A percentile compares a stretch with the other conserved stretches of the same genome.
These are phyloP conservation scores for Hydnomerulius pinastri DNA, from an alignment of 768 basidiomycete species.

Conservation along the genomic window DNA sequence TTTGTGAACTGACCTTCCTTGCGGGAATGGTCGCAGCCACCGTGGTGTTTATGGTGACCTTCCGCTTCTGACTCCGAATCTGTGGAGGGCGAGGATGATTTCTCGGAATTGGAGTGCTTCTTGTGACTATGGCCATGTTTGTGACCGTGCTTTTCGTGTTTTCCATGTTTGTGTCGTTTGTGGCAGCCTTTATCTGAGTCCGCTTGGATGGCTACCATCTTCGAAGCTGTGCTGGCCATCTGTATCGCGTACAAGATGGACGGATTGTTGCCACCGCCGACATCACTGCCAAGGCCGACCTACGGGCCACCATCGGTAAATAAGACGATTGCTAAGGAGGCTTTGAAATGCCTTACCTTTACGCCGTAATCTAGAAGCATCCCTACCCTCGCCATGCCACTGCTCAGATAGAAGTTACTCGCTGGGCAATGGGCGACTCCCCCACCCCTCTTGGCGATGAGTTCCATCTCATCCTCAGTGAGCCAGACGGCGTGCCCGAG, in stretches of 20 bases:
- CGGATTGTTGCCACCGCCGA: constrained; percentile 82
- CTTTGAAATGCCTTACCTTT: constrained; percentile 55
- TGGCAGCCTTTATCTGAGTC: constrained; percentile 10
- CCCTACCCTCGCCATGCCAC: constrained; percentile 82
- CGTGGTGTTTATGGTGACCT: constrained; percentile 1
- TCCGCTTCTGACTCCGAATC: not conserved
- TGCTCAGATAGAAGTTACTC: constrained; percentile 89
- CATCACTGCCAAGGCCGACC: constrained; percentile 95
- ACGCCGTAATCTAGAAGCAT: constrained; percentile 79
- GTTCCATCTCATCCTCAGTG: constrained; percentile 65
- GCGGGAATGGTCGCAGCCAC: not conserved
- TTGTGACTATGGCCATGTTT: not conserved
- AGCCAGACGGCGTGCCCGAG: constrained; percentile 89
- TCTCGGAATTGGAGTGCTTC: not conserved
- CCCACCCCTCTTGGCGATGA: constrained; percentile 64
- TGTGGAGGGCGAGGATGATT: not conserved
- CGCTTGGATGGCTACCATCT: constrained; percentile 61
- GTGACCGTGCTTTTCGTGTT: not conserved
- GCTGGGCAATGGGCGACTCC: constrained; percentile 94
- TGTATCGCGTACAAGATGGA: constrained; percentile 79
- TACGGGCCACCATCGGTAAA: constrained; percentile 29
- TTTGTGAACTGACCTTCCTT: constrained; percentile 42
- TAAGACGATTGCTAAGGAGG: not conserved
- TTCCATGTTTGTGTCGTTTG: not conserved
- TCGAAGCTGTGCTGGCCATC: constrained; percentile 79